These are phyloP conservation scores for Aspergillus niger DNA, from an alignment of 2,329 filamentous ascomycete species.

Conservation along the genomic window DNA sequence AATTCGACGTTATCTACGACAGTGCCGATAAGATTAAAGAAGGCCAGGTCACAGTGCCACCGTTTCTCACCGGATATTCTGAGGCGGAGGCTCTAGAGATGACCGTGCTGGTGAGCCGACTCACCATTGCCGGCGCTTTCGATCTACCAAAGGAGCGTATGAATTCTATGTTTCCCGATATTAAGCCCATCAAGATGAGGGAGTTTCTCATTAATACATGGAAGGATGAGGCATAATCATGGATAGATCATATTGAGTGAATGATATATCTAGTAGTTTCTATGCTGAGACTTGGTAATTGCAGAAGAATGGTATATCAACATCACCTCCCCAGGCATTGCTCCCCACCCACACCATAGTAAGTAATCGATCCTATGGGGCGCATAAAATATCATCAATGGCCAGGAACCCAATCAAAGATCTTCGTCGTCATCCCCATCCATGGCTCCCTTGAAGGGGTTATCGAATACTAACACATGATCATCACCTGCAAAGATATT, in stretches of 20 bases:
- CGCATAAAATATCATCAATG: no score
- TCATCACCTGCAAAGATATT: neutral
- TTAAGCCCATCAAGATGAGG: constrained; percentile 27
- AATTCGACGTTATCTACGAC: constrained; percentile 41
- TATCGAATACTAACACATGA: neutral
- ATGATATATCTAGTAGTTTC: neutral
- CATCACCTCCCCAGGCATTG: neutral
- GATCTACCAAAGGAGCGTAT: constrained; percentile 29
- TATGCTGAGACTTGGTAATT: neutral
- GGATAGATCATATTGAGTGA: neutral
- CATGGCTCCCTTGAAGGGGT: neutral
- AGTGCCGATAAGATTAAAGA: constrained; percentile 33
- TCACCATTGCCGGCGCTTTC: constrained; percentile 33
- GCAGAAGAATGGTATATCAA: neutral
- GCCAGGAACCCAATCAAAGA: neutral
- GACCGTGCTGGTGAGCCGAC: constrained; percentile 31
- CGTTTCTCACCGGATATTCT: constrained; percentile 24
- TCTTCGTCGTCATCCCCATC: neutral
- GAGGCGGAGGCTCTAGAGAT: constrained; percentile 28
- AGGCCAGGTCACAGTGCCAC: constrained; percentile 39
- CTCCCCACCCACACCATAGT: neutral
- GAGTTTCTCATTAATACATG: constrained; percentile 23
- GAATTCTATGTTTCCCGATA: constrained; percentile 26
- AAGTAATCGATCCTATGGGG: no score
- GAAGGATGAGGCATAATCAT: constrained; percentile 3